phyloP scores from a whole-genome alignment of 257 asterid genomes.

The Nicotiana paniculata region DNA sequence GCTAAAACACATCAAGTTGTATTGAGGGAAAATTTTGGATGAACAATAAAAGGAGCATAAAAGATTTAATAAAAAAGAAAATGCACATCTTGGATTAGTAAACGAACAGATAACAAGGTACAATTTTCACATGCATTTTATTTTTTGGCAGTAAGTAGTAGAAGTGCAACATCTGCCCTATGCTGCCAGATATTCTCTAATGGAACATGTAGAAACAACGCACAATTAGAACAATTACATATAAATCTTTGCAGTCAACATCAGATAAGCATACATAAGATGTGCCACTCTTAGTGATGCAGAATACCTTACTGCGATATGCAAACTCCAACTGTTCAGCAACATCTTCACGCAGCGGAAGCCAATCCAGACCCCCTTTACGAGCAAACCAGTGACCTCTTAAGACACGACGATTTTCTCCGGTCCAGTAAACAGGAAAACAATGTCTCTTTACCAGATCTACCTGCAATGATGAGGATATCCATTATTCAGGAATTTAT shows the following conservation, averaged over 20 bases:
- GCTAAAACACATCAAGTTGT: neutral
- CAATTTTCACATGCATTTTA: neutral
- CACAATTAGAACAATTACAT: neutral
- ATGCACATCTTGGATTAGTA: neutral
- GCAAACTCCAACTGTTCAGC: constrained; percentile 98
- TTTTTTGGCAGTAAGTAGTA: neutral
- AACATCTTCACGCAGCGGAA: constrained; percentile 90
- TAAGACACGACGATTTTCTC: constrained; percentile 83
- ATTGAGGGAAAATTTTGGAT: neutral
- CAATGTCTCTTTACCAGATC: constrained; percentile 87
- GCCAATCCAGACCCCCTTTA: constrained; percentile 95
- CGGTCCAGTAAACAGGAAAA: constrained; percentile 97
- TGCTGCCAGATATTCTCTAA: neutral
- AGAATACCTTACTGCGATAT: constrained; percentile 51
- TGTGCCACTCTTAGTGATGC: neutral
- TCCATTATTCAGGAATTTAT: neutral
- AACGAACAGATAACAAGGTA: neutral
- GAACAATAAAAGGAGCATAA: neutral
- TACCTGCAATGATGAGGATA: constrained; percentile 41
- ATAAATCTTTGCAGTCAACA: neutral
- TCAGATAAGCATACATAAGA: neutral
- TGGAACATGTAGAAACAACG: neutral
- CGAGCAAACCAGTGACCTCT: constrained; percentile 99
- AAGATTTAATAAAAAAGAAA: neutral
- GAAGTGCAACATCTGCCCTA: neutral